Conservation (phyloP, 345 rosid species). For the Ricinus communis region DNA sequence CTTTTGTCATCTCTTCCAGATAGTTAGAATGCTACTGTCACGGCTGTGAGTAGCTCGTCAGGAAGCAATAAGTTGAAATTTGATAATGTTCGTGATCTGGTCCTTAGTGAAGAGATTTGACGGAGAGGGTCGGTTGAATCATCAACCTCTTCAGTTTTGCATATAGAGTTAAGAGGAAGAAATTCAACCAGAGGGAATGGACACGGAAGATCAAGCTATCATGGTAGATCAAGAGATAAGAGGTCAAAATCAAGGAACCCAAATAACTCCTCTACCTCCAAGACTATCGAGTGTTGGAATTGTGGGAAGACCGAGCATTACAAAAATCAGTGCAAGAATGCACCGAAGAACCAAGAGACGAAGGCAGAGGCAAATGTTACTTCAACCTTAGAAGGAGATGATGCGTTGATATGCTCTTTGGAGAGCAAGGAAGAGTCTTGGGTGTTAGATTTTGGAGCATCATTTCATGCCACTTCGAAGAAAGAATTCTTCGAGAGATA, state of each 20-base stretch:
- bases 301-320: neutral
- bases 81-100: no score
- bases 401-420: neutral
- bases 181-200: neutral
- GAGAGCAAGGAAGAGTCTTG: neutral
- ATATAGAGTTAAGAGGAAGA: neutral
- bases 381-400: neutral
- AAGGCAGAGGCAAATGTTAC: neutral
- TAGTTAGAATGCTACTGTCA: neutral
- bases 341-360: neutral
- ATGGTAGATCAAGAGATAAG: neutral
- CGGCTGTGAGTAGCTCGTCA: no score
- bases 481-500: constrained; percentile 3
- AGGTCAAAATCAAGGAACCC: neutral
- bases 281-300: neutral
- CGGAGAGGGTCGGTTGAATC: neutral
- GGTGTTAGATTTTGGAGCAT: neutral
- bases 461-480: neutral
- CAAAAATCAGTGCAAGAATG: no score
- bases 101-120: neutral
- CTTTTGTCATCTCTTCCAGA: neutral
- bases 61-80: no score
- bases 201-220: neutral
- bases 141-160: neutral
- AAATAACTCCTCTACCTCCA: neutral